Evolutionary conservation across 805 yeast species (phyloP).

Genomic region (Starmera dryadoides): DNA sequence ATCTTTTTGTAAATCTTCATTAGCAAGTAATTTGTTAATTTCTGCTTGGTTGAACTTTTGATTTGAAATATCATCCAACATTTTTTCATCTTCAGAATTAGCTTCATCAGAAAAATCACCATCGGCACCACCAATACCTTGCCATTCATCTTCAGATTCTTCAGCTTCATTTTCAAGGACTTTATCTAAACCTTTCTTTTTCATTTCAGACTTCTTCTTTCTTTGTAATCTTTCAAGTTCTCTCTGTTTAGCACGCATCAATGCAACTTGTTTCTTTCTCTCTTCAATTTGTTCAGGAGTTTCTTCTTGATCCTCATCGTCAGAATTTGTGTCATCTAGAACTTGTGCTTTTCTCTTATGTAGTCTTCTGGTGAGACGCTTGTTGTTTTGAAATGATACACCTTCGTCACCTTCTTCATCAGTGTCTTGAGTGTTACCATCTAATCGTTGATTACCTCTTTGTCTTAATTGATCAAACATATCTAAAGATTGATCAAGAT

Average conservation of each 20-base stretch:
- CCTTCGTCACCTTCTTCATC: background rate
- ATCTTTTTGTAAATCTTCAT: conserved; percentile 57
- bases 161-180: conserved; percentile 79
- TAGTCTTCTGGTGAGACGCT: conserved; percentile 3
- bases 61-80: conserved; percentile 66
- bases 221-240: conserved; percentile 15
- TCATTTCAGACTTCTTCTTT: conserved; percentile 42
- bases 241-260: conserved; percentile 12
- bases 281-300: conserved; percentile 13
- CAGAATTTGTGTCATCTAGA: conserved; percentile 10
- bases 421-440: conserved; percentile 2
- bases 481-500: conserved; percentile 1
- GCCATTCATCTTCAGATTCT: conserved; percentile 87
- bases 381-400: background rate
- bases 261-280: conserved; percentile 13
- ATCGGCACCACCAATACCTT: conserved; percentile 71
- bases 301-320: conserved; percentile 15
- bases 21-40: conserved; percentile 48
- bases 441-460: conserved; percentile 3
- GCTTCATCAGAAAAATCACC: conserved; percentile 44
- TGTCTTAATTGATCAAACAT: conserved; percentile 11
- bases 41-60: conserved; percentile 50
- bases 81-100: conserved; percentile 68
- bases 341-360: conserved; percentile 7
- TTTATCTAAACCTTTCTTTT: conserved; percentile 46